Evolutionary conservation across 225 moss, liverwort and hornwort genomes (phyloP).

Genomic region (Bryum argenteum): DNA sequence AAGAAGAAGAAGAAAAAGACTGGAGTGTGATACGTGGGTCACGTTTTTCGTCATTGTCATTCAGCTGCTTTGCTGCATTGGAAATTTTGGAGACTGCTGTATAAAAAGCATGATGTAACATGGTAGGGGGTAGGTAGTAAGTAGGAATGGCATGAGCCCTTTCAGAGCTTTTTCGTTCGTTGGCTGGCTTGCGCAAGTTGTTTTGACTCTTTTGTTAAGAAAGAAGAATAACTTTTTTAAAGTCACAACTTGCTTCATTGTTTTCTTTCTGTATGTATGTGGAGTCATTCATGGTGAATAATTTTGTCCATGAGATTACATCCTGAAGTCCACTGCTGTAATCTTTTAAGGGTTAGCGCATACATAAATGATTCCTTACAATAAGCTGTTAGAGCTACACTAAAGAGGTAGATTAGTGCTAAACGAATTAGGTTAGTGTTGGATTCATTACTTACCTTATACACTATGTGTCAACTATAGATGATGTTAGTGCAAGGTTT

Average conservation of each 20-base stretch:
- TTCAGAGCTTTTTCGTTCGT: conserved; percentile 48
- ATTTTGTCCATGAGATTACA: no score
- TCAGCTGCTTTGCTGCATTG: conserved; percentile 34
- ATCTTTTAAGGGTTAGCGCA: no score
- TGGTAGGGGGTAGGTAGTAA: conserved; percentile 48
- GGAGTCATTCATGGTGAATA: background rate
- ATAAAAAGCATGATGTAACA: conserved; percentile 62
- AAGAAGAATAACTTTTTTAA: conserved; percentile 37
- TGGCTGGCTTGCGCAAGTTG: conserved; percentile 46
- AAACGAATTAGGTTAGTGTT: no score
- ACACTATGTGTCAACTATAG: no score
- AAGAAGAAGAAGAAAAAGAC: conserved; percentile 19
- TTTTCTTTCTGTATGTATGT: background rate
- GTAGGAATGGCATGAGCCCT: conserved; percentile 36
- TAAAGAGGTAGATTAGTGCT: no score
- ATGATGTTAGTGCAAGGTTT: no score
- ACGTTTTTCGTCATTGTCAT: conserved; percentile 28
- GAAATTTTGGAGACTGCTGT: conserved; percentile 55
- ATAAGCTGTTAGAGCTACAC: no score
- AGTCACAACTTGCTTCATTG: conserved; percentile 22
- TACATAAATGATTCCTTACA: no score
- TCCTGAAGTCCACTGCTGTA: no score
- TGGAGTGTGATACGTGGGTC: conserved; percentile 42
- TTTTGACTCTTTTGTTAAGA: conserved; percentile 43
- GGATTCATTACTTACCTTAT: no score